Conservation (phyloP, 2,329 filamentous ascomycete species). For the Fusarium tanahbumbuense region DNA sequence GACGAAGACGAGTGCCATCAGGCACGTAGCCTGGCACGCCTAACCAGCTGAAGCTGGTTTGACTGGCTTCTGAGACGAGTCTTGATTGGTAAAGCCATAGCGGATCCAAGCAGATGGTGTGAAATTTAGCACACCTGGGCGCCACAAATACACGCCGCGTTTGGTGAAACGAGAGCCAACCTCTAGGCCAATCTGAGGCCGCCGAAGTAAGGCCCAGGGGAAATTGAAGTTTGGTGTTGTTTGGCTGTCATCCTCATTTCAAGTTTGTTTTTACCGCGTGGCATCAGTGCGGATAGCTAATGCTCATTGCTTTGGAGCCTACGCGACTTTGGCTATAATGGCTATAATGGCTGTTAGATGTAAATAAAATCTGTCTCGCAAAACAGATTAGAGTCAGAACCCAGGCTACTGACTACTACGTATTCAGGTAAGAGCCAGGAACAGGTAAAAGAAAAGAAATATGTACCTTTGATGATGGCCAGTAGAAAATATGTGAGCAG, state of each 20-base stretch:
- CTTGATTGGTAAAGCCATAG: conserved; percentile 4
- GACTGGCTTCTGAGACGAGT: conserved; percentile 1
- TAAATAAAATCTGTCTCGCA: background rate
- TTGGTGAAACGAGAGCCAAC: conserved; percentile 34
- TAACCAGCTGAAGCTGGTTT: conserved; percentile 13
- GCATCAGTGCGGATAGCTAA: background rate
- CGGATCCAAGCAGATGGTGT: conserved; percentile 16
- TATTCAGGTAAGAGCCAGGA: background rate
- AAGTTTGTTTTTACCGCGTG: background rate
- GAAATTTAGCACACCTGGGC: conserved; percentile 42
- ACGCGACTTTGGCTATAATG: background rate
- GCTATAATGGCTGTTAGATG: background rate
- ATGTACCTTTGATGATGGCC: background rate
- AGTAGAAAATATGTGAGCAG: background rate
- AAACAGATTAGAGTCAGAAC: background rate
- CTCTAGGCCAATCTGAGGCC: conserved; percentile 27
- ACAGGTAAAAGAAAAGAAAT: background rate
- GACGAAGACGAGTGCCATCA: conserved; percentile 42
- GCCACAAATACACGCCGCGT: conserved; percentile 29
- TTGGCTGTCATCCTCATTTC: background rate
- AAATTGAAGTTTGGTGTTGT: background rate
- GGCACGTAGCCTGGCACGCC: conserved; percentile 38
- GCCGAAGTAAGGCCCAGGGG: conserved; percentile 21
- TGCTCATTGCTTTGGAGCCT: background rate
- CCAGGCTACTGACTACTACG: no score